Evolutionary conservation across 78 protist genomes (phyloP).

Genomic region (Dictyostelium discoideum): DNA sequence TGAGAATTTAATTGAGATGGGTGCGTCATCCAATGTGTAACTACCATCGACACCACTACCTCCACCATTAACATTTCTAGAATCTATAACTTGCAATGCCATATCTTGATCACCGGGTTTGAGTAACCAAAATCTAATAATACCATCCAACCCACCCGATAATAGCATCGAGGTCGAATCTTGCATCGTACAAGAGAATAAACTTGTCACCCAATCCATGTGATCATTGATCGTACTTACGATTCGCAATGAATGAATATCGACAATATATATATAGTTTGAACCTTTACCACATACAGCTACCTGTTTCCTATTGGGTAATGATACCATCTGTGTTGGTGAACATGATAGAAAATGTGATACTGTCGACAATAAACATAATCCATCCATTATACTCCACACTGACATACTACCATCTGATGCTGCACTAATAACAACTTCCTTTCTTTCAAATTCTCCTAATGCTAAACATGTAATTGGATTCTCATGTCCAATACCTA

Average conservation of each 20-base stretch:
- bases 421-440: constrained; percentile 19
- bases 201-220: constrained; percentile 62
- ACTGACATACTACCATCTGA: constrained; percentile 65
- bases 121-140: constrained; percentile 67
- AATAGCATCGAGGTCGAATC: constrained; percentile 36
- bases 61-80: background rate
- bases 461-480: constrained; percentile 66
- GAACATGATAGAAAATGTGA: constrained; percentile 50
- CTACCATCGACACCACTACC: background rate
- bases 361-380: constrained; percentile 45
- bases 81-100: constrained; percentile 42
- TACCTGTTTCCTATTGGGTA: constrained; percentile 53
- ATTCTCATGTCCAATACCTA: constrained; percentile 45
- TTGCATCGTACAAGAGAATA: constrained; percentile 34
- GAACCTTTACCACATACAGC: constrained; percentile 78
- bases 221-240: constrained; percentile 27
- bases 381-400: constrained; percentile 66
- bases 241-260: constrained; percentile 36
- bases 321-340: constrained; percentile 52
- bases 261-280: constrained; percentile 58
- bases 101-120: constrained; percentile 47
- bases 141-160: constrained; percentile 65
- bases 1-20: constrained; percentile 61
- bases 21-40: constrained; percentile 43
- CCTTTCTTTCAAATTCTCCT: constrained; percentile 61